A percentile compares a stretch with the other conserved stretches of the same genome.
Evolutionary conservation across 345 rosid genomes (phyloP).

Genomic region (Populus deltoides): DNA sequence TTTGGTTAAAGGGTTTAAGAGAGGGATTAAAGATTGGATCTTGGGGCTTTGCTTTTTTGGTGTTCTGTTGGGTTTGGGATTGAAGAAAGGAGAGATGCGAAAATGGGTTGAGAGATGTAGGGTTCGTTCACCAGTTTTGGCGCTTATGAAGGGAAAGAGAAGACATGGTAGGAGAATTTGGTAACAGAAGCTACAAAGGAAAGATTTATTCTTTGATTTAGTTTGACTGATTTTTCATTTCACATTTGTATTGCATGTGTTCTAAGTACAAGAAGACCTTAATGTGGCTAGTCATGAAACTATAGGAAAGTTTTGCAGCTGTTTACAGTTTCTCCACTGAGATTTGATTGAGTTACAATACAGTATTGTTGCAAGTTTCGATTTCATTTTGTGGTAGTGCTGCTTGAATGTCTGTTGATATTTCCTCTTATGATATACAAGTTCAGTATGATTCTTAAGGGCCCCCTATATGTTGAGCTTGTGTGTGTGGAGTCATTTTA

Average conservation of each 20-base stretch:
- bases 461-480: no score
- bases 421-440: no score
- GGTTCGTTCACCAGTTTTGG: constrained; percentile 24
- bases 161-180: constrained; percentile 28
- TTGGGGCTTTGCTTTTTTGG: constrained; percentile 37
- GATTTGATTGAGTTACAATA: no score
- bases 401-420: no score
- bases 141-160: constrained; percentile 23
- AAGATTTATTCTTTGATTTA: not conserved
- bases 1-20: constrained; percentile 18
- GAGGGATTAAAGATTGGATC: constrained; percentile 31
- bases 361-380: no score
- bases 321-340: no score
- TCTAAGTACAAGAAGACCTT: no score
- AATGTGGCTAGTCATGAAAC: no score
- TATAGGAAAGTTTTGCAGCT: no score
- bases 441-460: no score
- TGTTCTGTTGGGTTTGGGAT: constrained; percentile 27
- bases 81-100: constrained; percentile 23
- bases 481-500: no score
- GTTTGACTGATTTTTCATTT: not conserved
- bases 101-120: constrained; percentile 28
- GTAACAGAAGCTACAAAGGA: not conserved
- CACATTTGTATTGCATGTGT: not conserved
- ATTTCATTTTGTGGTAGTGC: no score